Conservation (phyloP, 208 protist genomes). For the Leishmania gerbilli region DNA sequence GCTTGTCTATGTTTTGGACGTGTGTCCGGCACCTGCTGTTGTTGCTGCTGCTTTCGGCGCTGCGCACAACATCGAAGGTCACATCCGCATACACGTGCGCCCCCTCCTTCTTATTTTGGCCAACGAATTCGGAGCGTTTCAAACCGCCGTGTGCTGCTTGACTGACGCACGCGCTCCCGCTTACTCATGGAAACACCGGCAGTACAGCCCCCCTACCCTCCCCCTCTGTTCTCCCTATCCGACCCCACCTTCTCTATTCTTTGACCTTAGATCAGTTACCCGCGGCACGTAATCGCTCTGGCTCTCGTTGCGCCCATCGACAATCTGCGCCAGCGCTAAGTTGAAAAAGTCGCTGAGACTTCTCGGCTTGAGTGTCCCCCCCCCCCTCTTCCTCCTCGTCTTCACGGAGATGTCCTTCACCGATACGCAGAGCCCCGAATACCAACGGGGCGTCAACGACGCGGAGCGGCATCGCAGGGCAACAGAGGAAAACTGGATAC, state of each 20-base stretch:
- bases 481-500: conserved; percentile 86
- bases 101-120: background rate
- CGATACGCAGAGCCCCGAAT: conserved; percentile 31
- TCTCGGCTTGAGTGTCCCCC: background rate
- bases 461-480: conserved; percentile 63
- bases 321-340: background rate
- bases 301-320: background rate
- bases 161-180: background rate
- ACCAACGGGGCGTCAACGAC: conserved; percentile 71
- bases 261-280: background rate
- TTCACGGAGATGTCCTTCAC: conserved; percentile 13
- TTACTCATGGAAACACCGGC: background rate
- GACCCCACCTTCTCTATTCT: background rate
- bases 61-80: background rate
- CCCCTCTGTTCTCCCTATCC: background rate
- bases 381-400: background rate
- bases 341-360: background rate
- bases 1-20: background rate
- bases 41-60: background rate
- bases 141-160: background rate
- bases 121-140: background rate
- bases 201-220: background rate
- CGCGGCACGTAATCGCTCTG: background rate
- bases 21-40: background rate
- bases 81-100: background rate